phyloP scores from a whole-genome alignment of 2,329 filamentous ascomycete genomes.

The Colletotrichum zoysiae region DNA sequence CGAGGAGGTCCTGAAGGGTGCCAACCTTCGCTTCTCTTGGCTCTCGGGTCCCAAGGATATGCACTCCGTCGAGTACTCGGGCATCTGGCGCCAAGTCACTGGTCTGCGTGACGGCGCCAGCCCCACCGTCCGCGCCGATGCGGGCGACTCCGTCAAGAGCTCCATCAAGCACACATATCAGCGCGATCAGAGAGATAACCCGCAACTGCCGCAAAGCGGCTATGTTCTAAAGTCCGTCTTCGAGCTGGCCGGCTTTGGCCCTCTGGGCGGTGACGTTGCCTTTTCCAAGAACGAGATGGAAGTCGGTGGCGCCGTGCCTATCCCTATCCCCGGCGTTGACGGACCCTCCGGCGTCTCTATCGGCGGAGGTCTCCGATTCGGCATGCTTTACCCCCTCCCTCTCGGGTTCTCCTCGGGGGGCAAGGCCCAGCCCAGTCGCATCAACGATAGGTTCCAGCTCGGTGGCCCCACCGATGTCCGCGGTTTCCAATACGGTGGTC shows the following conservation, averaged over 20 bases:
- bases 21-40: conserved; percentile 82
- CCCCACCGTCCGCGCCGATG: conserved; percentile 83
- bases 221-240: conserved; percentile 83
- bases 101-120: conserved; percentile 81
- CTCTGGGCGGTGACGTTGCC: conserved; percentile 86
- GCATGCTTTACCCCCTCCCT: conserved; percentile 85
- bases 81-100: conserved; percentile 90
- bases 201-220: conserved; percentile 84
- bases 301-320: conserved; percentile 78
- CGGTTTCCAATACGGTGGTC: conserved; percentile 89
- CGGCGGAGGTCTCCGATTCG: conserved; percentile 83
- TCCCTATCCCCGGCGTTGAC: conserved; percentile 77
- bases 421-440: conserved; percentile 75
- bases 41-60: conserved; percentile 61
- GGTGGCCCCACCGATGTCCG: conserved; percentile 95
- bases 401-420: conserved; percentile 66
- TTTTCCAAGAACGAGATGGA: conserved; percentile 95
- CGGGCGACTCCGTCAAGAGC: conserved; percentile 92
- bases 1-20: conserved; percentile 88
- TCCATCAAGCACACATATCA: conserved; percentile 85
- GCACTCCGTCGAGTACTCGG: conserved; percentile 85
- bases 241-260: conserved; percentile 89
- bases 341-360: conserved; percentile 84
- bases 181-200: conserved; percentile 84
- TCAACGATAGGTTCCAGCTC: conserved; percentile 96